Percentiles rank a stretch among this genome's conserved stretches.
These are phyloP conservation scores for Zoysia matrella DNA, from an alignment of 202 grass and related monocot genomes.

Conservation along the genomic window DNA sequence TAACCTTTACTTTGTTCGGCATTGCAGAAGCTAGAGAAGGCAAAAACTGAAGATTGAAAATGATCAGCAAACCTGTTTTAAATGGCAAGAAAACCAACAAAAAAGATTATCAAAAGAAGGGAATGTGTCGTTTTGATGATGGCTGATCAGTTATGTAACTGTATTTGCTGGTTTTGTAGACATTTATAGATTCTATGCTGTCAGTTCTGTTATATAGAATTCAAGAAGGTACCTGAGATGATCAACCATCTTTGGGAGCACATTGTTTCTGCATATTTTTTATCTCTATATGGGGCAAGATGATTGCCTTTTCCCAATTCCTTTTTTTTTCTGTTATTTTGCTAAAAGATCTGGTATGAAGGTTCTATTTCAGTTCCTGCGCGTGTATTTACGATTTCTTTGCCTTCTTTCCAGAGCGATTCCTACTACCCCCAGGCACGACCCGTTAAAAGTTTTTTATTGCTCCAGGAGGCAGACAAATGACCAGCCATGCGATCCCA, in stretches of 20 bases:
- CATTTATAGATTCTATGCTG: neutral
- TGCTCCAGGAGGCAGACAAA: neutral
- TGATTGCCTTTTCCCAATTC: neutral
- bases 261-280: neutral
- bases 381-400: neutral
- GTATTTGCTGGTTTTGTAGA: conserved; percentile 22
- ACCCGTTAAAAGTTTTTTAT: neutral
- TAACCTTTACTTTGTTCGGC: conserved; percentile 8
- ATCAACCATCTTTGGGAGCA: neutral
- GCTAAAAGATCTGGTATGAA: neutral
- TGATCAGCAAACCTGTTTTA: neutral
- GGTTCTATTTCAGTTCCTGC: neutral
- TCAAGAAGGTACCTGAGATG: conserved; percentile 15
- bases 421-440: too few species aligned
- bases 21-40: conserved; percentile 56
- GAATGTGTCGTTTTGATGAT: neutral
- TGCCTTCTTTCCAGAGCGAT: neutral
- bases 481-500: neutral
- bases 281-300: neutral
- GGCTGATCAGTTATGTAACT: neutral
- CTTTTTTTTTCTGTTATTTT: neutral
- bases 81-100: conserved; percentile 6
- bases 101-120: neutral
- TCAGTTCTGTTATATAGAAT: conserved; percentile 22
- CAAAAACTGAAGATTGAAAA: conserved; percentile 37